Evolutionary conservation across 2,329 filamentous ascomycete genomes (phyloP).

Genomic region (Pseudocercospora musae): DNA sequence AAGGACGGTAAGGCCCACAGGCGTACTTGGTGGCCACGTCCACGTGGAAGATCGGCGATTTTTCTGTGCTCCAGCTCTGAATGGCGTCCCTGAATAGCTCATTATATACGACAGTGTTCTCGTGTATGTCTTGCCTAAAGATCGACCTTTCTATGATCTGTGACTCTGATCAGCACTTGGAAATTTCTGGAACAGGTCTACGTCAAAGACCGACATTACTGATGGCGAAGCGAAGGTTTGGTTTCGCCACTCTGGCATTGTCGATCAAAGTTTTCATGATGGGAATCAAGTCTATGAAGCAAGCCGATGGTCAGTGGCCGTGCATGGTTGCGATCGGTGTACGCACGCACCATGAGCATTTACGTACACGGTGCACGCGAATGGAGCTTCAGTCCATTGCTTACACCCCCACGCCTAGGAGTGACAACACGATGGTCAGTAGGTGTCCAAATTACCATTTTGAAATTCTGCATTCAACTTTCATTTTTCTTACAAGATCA

Average conservation of each 20-base stretch:
- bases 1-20: slow-evolving; percentile 33
- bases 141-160: slow-evolving; percentile 18
- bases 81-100: slow-evolving; percentile 20
- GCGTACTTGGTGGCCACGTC: slow-evolving; percentile 28
- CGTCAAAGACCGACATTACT: slow-evolving; percentile 9
- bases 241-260: slow-evolving; percentile 32
- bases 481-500: slow-evolving; percentile 14
- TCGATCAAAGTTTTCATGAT: slow-evolving; percentile 31
- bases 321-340: not conserved
- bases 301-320: not conserved
- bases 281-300: not conserved
- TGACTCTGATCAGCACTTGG: not conserved
- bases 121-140: slow-evolving; percentile 18
- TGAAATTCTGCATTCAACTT: not conserved
- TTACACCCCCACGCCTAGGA: slow-evolving; percentile 17
- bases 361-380: slow-evolving; percentile 5
- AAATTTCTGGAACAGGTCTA: not conserved
- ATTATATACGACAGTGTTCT: slow-evolving; percentile 22
- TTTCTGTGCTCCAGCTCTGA: slow-evolving; percentile 25
- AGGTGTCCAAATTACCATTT: not conserved
- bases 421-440: not conserved
- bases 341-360: not conserved
- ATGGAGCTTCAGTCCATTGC: slow-evolving; percentile 15
- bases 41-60: slow-evolving; percentile 37
- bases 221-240: slow-evolving; percentile 19